Evolutionary conservation across 1,139 yeast species (phyloP).

Genomic region (Suhomyces maxii): DNA sequence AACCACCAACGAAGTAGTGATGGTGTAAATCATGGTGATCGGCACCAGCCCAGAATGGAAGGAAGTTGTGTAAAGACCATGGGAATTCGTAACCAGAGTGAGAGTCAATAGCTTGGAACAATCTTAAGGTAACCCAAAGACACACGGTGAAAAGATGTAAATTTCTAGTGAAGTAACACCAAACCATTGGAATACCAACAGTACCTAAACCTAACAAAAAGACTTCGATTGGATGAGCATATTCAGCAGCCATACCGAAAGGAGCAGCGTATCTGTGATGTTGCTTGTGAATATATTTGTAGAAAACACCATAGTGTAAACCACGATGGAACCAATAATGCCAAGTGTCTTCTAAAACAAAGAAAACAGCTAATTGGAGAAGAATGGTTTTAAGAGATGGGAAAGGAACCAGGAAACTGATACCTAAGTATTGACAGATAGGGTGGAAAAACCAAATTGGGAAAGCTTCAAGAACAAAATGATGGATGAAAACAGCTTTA

Average conservation of each 20-base stretch:
- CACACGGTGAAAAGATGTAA: conserved; percentile 48
- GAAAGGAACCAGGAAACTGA: conserved; percentile 41
- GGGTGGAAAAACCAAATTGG: conserved; percentile 55
- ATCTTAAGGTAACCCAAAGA: conserved; percentile 44
- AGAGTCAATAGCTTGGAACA: conserved; percentile 50
- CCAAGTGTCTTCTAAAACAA: conserved; percentile 49
- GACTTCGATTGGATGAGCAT: conserved; percentile 51
- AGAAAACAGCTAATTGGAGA: conserved; percentile 39
- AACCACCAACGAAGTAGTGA: conserved; percentile 47
- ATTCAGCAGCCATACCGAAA: conserved; percentile 50
- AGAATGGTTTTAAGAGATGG: conserved; percentile 32
- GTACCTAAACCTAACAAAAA: conserved; percentile 48
- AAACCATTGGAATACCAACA: conserved; percentile 47
- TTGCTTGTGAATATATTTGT: conserved; percentile 49
- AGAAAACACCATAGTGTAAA: conserved; percentile 47
- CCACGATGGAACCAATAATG: conserved; percentile 50
- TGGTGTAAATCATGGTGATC: conserved; percentile 53
- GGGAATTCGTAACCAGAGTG: conserved; percentile 53
- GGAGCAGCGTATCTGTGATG: conserved; percentile 54
- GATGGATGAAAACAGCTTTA: conserved; percentile 45
- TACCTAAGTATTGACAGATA: conserved; percentile 40
- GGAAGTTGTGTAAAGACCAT: conserved; percentile 45
- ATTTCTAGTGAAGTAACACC: conserved; percentile 36
- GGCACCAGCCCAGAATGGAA: conserved; percentile 55
- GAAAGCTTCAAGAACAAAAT: conserved; percentile 46